Evolutionary conservation across 345 rosid species (phyloP).

Genomic region (Corchorus capsularis): DNA sequence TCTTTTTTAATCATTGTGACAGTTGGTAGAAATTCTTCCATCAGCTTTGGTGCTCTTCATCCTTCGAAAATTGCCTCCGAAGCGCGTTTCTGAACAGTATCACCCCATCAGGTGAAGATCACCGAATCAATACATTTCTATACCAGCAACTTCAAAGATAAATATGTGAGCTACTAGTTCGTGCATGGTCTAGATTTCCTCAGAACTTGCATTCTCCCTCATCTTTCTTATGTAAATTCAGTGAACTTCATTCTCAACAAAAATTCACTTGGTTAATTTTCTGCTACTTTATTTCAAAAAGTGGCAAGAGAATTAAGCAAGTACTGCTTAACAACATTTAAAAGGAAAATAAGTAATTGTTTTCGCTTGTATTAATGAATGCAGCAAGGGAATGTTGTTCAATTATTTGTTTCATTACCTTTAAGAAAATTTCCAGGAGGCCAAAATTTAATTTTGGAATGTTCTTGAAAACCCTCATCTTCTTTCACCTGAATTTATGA

Average conservation of each 20-base stretch:
- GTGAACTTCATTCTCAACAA: background rate
- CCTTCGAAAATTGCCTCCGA: constrained; percentile 79
- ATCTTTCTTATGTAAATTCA: background rate
- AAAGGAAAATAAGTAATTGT: too few relatives aligned
- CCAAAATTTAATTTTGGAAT: too few relatives aligned
- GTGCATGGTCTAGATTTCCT: background rate
- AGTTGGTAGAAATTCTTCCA: constrained; percentile 81
- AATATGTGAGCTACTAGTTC: background rate
- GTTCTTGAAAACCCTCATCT: too few relatives aligned
- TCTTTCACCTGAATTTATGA: too few relatives aligned
- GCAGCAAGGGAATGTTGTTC: background rate
- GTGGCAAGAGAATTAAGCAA: background rate
- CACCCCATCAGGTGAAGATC: constrained; percentile 60
- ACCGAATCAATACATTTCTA: background rate
- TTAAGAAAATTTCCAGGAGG: background rate
- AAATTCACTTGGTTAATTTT: background rate
- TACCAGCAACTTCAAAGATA: background rate
- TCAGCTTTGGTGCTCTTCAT: constrained; percentile 73
- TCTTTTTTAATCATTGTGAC: constrained; percentile 7
- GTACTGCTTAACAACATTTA: background rate
- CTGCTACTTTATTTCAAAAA: background rate
- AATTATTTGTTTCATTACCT: background rate
- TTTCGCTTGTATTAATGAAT: background rate
- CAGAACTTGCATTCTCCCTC: background rate
- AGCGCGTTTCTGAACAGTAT: constrained; percentile 67